Evolutionary conservation across 164 flowering plant species (phyloP).

Genomic region (Malania oleifera): DNA sequence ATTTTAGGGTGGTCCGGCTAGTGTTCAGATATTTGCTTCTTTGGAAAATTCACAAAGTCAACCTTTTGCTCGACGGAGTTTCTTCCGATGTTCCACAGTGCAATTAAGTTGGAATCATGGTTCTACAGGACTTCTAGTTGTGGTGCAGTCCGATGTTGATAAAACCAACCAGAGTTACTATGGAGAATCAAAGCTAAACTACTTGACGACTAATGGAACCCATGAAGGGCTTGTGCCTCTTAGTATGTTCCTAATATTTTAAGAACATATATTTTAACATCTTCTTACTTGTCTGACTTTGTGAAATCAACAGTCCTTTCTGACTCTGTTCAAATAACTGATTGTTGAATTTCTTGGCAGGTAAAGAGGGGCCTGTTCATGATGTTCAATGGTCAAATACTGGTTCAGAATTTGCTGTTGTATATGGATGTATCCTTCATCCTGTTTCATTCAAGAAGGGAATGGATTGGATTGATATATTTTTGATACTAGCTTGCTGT

Average conservation of each 20-base stretch:
- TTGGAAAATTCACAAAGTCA: conserved; percentile 59
- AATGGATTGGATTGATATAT: too few species aligned
- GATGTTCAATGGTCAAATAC: conserved; percentile 93
- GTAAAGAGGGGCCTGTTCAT: conserved; percentile 96
- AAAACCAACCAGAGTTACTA: conserved; percentile 98
- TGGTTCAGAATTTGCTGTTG: conserved; percentile 91
- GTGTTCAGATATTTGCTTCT: conserved; percentile 80
- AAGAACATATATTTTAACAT: not conserved
- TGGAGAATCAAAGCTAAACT: conserved; percentile 91
- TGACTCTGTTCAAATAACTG: conserved; percentile 12
- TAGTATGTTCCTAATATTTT: conserved; percentile 41
- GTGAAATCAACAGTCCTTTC: not conserved
- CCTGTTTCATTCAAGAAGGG: not conserved
- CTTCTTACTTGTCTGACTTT: not conserved
- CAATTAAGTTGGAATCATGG: conserved; percentile 85
- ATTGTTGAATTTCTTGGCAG: conserved; percentile 39
- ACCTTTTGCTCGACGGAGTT: conserved; percentile 83
- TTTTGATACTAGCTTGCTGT: too few species aligned
- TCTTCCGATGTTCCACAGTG: conserved; percentile 87
- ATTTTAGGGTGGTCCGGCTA: conserved; percentile 87
- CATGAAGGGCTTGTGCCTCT: conserved; percentile 94
- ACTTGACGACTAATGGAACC: conserved; percentile 85
- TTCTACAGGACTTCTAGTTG: conserved; percentile 79
- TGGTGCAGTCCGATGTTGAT: conserved; percentile 95
- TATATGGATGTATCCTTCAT: conserved; percentile 96